Base-by-base conservation (phyloP, 1,284 basidiomycete genomes). In the Cronartium ribicola region DNA sequence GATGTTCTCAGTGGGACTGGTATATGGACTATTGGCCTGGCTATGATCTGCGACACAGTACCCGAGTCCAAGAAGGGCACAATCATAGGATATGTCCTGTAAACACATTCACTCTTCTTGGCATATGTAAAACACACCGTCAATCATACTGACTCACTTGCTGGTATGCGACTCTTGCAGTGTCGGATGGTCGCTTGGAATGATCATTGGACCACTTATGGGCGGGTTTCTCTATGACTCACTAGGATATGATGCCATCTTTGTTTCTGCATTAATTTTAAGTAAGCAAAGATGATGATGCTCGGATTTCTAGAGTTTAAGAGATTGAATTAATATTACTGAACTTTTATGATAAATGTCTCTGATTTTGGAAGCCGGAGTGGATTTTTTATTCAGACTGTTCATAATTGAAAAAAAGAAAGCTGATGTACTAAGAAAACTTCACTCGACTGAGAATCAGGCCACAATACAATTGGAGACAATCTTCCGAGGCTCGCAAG, bases 21-120 rank as follows among this genome's bases (percentile, higher is more conserved):
- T 8, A 51, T 72, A 13, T 72, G 70, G 70, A 72, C 70, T 2
- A 29, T 72, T 5, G 70, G 70, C 17, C 20, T 72, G n/a, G 61
- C 70, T 8, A 44, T 72, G 44, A 72, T 72, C 20, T 65, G 70
- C 44, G 70, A 72, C 13, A 63, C 55, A 6, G 51, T 72, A 10
- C 62, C 70, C 1, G 70, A 72, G 44, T 39, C n/a, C 3, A 41
- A 20, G 6, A 59, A 65, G 17, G 70, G 70, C 1, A 37, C 37
- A 6, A 60, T 66, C 22, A 72, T 72, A 64, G 70, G 70, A 22
- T 72, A 72, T 55, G 63, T 72, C n/a, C 57, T 72, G 70, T 72
- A 72, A 61, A 46, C 10, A 17, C 66, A 39, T 13, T 29, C 41
- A 11, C 13, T 64, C 62, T 13, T 29, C 62, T 13, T 7, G 13